Base-by-base conservation (phyloP, 1,284 basidiomycete genomes). In the Irpex lacteus region DNA sequence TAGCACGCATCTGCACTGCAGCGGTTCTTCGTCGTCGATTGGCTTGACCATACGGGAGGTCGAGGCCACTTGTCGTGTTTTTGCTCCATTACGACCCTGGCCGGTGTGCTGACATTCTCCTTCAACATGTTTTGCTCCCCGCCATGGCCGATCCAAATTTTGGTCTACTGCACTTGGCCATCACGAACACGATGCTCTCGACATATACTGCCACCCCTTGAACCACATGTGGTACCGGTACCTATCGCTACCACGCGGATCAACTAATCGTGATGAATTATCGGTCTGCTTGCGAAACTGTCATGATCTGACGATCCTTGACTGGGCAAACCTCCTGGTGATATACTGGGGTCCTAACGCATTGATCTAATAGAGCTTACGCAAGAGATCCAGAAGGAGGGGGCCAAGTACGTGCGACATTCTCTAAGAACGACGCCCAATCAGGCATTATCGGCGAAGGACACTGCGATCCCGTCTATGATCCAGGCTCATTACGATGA, bases 321-420 rank as follows among this genome's bases (percentile, higher is more conserved):
- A 15, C 40, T 44, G 15, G 15, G 11, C 40, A 44, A 44, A 44
- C 4, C 40, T 15, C 50, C 18, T 52, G 5, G 13, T 2, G 21
- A 21, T 18, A 19, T 8, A 7, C 50, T 18, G 19, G 15, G 15
- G 18, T 18, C 18, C 19, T n/a, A 8, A 52, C 50, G 3, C 19
- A n/a, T n/a, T 21, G n/a, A 21, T 2, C 11, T 59, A 18, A 9
- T 65, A 88, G 86, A 86, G 40, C 70, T 88, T 19, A 78, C 81
- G 62, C 80, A 82, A 67, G 85, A 86, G 59, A 82, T 87, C 49
- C 76, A 82, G 57, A 82, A 79, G 68, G 84, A 86, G 61, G 80
- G 80, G 49, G 73, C 81, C 40, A 81, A 78, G 68, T 87, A 83
- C 71, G 80, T 86, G 64, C 83, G 82, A 50, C 79, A 84, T 69